Conservation (phyloP, 495 filamentous ascomycete genomes). For the Annulohypoxylon nitens region DNA sequence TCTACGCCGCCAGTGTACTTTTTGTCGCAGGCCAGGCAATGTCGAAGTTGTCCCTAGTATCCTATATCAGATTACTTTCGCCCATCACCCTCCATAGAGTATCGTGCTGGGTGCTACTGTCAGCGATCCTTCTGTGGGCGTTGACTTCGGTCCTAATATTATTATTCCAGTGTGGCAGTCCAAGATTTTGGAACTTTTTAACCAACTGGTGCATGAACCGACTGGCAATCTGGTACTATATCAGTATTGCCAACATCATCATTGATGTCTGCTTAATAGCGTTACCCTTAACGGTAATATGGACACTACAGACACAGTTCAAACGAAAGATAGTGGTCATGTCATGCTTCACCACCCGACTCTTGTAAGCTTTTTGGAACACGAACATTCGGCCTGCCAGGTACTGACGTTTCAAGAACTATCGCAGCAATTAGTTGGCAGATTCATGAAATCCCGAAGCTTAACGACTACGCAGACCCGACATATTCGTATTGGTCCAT, state of each 20-base stretch:
- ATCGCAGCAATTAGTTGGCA: not conserved
- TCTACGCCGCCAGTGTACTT: not conserved
- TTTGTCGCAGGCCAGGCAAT: not conserved
- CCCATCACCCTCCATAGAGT: not conserved
- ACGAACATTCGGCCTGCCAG: not conserved
- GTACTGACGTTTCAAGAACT: not conserved
- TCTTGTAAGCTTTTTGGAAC: not conserved
- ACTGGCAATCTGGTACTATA: not conserved
- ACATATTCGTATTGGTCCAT: not conserved
- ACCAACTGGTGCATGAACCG: not conserved
- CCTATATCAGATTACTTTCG: not conserved
- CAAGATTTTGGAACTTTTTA: not conserved
- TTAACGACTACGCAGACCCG: not conserved
- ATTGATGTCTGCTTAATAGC: not conserved
- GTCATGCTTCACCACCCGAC: not conserved
- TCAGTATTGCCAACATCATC: not conserved
- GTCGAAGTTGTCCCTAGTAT: not conserved
- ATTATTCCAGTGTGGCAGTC: not conserved
- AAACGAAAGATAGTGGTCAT: not conserved
- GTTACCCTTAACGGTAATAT: not conserved
- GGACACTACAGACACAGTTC: not conserved
- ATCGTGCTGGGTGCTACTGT: not conserved
- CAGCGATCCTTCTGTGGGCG: not conserved
- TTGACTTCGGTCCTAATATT: not conserved
- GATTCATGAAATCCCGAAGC: not conserved